Evolutionary conservation across 148 eudicot genomes (phyloP).

Genomic region (Amaranthus cruentus): DNA sequence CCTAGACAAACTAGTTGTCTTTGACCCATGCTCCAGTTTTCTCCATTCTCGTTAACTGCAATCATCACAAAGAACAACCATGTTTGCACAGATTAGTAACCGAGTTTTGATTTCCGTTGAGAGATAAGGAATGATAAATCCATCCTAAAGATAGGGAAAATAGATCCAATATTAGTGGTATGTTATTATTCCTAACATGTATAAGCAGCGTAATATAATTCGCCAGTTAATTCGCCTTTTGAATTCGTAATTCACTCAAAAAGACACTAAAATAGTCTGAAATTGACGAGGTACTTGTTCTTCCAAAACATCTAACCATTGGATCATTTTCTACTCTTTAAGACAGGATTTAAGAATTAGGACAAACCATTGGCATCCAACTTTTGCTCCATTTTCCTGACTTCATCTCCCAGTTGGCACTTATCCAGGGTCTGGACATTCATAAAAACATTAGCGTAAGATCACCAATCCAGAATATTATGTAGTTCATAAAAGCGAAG

Average conservation of each 20-base stretch:
- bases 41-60: slow-evolving; percentile 11
- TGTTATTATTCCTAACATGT: no score
- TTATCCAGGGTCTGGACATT: slow-evolving; percentile 13
- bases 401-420: slow-evolving; percentile 20
- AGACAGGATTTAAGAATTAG: not conserved
- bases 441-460: not conserved
- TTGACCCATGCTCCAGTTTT: slow-evolving; percentile 18
- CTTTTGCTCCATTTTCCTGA: slow-evolving; percentile 14
- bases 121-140: no score
- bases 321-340: no score
- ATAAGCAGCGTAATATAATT: no score
- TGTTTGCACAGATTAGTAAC: not conserved
- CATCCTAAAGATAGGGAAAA: no score
- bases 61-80: not conserved
- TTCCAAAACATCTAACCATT: no score
- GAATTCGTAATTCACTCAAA: no score
- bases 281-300: no score
- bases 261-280: no score
- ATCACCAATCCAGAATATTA: not conserved
- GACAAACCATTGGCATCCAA: slow-evolving; percentile 19
- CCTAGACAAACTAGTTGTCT: slow-evolving; percentile 17
- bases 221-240: no score
- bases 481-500: no score
- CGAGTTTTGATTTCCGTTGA: not conserved
- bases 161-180: no score